Conservation (phyloP, 164 flowering plant species). For the Liquidambar formosana region DNA sequence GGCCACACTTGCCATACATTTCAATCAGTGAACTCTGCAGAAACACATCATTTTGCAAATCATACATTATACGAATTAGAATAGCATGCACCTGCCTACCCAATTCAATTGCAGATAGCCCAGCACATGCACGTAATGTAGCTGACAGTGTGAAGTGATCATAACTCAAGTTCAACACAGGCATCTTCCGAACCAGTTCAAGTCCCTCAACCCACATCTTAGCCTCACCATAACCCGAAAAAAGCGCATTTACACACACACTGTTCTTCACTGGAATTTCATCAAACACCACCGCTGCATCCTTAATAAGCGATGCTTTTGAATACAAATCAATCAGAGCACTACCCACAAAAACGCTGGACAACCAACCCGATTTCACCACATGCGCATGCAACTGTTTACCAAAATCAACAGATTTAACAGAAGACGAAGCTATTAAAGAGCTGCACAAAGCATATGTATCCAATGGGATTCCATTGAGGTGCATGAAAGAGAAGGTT, state of each 20-base stretch:
- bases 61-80: slow-evolving; percentile 26
- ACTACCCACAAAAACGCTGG: slow-evolving; percentile 69
- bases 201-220: slow-evolving; percentile 53
- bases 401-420: slow-evolving; percentile 32
- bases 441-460: slow-evolving; percentile 56
- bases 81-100: slow-evolving; percentile 60
- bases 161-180: slow-evolving; percentile 29
- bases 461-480: slow-evolving; percentile 42
- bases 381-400: slow-evolving; percentile 48
- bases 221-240: slow-evolving; percentile 60
- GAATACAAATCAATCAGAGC: slow-evolving; percentile 58
- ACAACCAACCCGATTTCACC: slow-evolving; percentile 52
- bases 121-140: slow-evolving; percentile 48
- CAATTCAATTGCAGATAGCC: slow-evolving; percentile 48
- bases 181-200: slow-evolving; percentile 42
- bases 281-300: slow-evolving; percentile 59
- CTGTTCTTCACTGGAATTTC: slow-evolving; percentile 74
- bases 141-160: slow-evolving; percentile 64
- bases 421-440: slow-evolving; percentile 41
- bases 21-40: slow-evolving; percentile 69
- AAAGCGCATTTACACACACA: slow-evolving; percentile 69
- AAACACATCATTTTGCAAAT: slow-evolving; percentile 43
- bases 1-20: slow-evolving; percentile 84
- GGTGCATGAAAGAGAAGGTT: slow-evolving; percentile 58
- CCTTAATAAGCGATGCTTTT: slow-evolving; percentile 29